These are phyloP conservation scores for Hyaloperonospora brassicae DNA, from an alignment of 352 stramenopile genomes.

Conservation along the genomic window DNA sequence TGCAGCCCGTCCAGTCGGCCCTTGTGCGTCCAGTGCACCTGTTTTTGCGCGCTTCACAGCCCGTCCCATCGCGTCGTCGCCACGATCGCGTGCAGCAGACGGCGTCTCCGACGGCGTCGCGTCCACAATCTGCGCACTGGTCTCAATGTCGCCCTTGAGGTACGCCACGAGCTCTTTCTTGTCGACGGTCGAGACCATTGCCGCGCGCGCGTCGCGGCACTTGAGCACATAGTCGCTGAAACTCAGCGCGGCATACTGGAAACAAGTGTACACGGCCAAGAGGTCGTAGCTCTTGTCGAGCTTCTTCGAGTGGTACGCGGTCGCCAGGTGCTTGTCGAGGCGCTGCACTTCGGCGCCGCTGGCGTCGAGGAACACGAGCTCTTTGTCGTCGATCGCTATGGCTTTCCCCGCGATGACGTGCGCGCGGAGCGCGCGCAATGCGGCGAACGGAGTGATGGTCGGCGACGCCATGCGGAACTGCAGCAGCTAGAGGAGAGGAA, in stretches of 20 bases:
- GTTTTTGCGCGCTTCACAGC: constrained; percentile 13
- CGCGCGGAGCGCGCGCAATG: constrained; percentile 45
- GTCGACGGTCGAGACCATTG: constrained; percentile 79
- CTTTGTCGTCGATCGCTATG: constrained; percentile 45
- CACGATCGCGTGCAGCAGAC: constrained; percentile 6
- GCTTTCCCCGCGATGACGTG: constrained; percentile 70
- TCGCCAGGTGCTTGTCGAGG: constrained; percentile 57
- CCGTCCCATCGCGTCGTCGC: background rate
- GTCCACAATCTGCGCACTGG: constrained; percentile 58
- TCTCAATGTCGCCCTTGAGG: constrained; percentile 78
- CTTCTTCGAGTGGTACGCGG: constrained; percentile 78
- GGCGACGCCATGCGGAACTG: background rate
- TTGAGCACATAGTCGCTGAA: constrained; percentile 85
- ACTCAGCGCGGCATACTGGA: constrained; percentile 54
- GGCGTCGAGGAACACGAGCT: constrained; percentile 53
- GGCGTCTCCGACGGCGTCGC: background rate
- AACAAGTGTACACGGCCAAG: constrained; percentile 74
- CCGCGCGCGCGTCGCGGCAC: constrained; percentile 65
- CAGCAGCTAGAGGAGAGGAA: too few relatives aligned
- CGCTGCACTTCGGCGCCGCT: constrained; percentile 38
- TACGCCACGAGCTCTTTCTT: constrained; percentile 85
- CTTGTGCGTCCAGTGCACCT: constrained; percentile 10
- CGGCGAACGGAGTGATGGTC: constrained; percentile 24
- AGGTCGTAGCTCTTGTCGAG: constrained; percentile 79
- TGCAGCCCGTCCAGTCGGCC: constrained; percentile 13